Base-by-base conservation (phyloP, 2,329 filamentous ascomycete species). In the Lachnellula arida region DNA sequence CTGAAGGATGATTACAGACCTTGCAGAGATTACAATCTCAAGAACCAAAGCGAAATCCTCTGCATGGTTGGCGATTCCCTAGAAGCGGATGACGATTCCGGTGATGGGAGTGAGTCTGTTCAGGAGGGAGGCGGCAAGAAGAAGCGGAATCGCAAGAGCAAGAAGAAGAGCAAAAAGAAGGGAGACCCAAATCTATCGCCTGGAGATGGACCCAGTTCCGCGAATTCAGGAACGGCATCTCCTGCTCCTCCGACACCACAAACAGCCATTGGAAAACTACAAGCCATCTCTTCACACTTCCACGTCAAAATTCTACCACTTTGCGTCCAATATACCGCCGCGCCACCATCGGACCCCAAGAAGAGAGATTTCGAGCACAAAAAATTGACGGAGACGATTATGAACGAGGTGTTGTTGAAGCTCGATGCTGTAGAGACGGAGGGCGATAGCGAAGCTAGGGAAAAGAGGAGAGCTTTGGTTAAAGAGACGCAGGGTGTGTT, bases 341-440 rank as follows among this genome's bases (percentile, higher is more conserved):
- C 78, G 8, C 86, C 89, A 11, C 89, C 89, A 0, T 68, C 72
- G 3, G 87, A 91, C 51, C 67, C 74, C 40, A 85, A 86, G 70
- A 90, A 88, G 76, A 76, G 81, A 49, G 80, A 81, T 14, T 88
- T 91, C 35, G 87, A 92, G 67, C 86, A 93, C 69, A 85, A 87
- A 69, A 86, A 81, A 68, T 71, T 94, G 17, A 85, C 83, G 4
- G 89, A 94, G 75, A 89, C 86, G 4, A 80, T 91, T 40, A 77
- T 94, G 76, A 83, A 86, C 59, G 87, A 91, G 64, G 82, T 91
- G 2, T 67, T 93, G 39, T 73, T 94, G 61, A 93, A 92, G 73
- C 72, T 91, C 40, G 89, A 94, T 68, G 85, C 80, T 22, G 82
- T 93, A 2, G 88, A 93, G 63, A 86, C 85, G 0, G 85, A 87